Conservation (phyloP, 2,329 filamentous ascomycete species). For the Ophioceras dolichostomum region DNA sequence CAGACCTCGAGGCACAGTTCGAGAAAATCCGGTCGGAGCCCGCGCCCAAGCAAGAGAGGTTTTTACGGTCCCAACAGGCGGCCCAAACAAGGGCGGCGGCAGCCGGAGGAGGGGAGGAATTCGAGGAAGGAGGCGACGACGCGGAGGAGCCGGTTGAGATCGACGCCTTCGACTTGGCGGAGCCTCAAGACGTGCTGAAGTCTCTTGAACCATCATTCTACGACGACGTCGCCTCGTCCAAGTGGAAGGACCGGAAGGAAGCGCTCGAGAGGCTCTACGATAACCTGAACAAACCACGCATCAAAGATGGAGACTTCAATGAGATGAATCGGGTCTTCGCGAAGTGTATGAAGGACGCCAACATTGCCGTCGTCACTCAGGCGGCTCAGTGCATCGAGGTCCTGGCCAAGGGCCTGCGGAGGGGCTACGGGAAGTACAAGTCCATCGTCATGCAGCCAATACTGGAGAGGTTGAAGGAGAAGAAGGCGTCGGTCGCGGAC, state of each 20-base stretch:
- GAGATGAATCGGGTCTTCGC: constrained; percentile 76
- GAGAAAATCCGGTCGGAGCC: constrained; percentile 85
- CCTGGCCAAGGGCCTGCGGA: constrained; percentile 74
- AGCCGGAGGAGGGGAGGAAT: constrained; percentile 42
- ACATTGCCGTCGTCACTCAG: constrained; percentile 85
- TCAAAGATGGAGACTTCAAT: constrained; percentile 82
- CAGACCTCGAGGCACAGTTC: constrained; percentile 86
- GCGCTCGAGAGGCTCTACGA: constrained; percentile 72
- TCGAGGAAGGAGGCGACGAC: constrained; percentile 41
- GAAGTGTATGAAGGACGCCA: constrained; percentile 98
- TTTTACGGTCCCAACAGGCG: constrained; percentile 81
- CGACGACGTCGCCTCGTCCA: constrained; percentile 76
- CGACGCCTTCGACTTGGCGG: constrained; percentile 70
- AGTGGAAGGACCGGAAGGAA: constrained; percentile 98
- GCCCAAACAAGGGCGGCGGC: constrained; percentile 60
- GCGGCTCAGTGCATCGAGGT: constrained; percentile 89
- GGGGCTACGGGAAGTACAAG: constrained; percentile 69
- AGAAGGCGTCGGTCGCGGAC: constrained; percentile 82
- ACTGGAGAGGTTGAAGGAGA: constrained; percentile 93
- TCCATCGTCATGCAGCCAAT: constrained; percentile 74
- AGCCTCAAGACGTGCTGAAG: constrained; percentile 74
- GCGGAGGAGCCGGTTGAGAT: constrained; percentile 58
- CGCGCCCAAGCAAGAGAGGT: constrained; percentile 76
- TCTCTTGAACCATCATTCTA: constrained; percentile 74
- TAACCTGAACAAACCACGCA: constrained; percentile 70